These are phyloP conservation scores for Triticum monococcum DNA, from an alignment of 176 grass and related monocot species.

Conservation along the genomic window DNA sequence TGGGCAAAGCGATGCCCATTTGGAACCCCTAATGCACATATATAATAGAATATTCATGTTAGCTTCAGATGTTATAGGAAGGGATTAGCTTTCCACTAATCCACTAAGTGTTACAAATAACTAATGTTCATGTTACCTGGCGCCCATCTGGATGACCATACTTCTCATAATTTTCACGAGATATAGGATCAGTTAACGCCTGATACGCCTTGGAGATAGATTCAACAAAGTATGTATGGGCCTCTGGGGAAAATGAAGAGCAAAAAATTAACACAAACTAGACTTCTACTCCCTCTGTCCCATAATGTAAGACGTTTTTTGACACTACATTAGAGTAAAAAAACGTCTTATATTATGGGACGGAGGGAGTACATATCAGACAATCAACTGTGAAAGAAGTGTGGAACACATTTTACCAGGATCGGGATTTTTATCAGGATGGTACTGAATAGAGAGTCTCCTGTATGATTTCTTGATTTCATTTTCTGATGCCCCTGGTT, in stretches of 20 bases:
- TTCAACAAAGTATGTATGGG: conserved; percentile 93
- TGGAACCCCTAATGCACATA: conserved; percentile 68
- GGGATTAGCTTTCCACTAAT: background rate
- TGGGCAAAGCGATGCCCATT: conserved; percentile 98
- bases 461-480: conserved; percentile 97
- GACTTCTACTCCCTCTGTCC: too few species aligned
- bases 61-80: conserved; percentile 9
- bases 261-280: conserved; percentile 18
- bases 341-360: too few species aligned
- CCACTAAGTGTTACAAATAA: background rate
- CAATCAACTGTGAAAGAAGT: background rate
- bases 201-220: conserved; percentile 99
- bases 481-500: conserved; percentile 72
- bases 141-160: conserved; percentile 98
- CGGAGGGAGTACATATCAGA: background rate
- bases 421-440: conserved; percentile 99
- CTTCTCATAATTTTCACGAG: conserved; percentile 99
- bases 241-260: conserved; percentile 60
- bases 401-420: conserved; percentile 52
- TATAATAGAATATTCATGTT: conserved; percentile 7
- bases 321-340: too few species aligned
- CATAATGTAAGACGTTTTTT: too few species aligned
- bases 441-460: conserved; percentile 92
- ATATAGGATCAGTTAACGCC: conserved; percentile 88
- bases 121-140: conserved; percentile 59